A percentile compares a stretch with the other conserved stretches of the same genome.
These are phyloP conservation scores for Solanum gracilifrons DNA, from an alignment of 257 asterid genomes.

Conservation along the genomic window DNA sequence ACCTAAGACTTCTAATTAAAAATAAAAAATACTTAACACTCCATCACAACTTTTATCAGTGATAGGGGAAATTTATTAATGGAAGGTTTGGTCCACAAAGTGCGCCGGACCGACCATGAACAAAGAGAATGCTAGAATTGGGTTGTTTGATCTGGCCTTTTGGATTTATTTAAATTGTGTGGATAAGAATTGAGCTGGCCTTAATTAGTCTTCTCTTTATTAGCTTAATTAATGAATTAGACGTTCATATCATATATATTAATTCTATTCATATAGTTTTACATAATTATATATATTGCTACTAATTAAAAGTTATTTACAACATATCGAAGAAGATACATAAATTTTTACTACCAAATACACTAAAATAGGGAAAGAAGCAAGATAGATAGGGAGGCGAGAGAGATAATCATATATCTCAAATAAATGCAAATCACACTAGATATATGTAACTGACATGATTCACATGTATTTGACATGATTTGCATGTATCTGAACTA, in stretches of 20 bases:
- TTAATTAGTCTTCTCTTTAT: background rate
- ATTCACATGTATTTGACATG: too few species aligned
- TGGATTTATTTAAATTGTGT: background rate
- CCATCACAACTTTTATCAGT: background rate
- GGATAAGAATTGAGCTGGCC: background rate
- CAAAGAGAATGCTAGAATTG: background rate
- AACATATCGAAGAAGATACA: background rate
- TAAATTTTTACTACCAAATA: background rate
- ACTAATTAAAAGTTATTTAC: too few species aligned
- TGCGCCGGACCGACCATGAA: background rate
- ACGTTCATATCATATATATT: too few species aligned
- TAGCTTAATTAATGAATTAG: background rate
- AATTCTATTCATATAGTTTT: too few species aligned
- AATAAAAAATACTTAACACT: too few species aligned
- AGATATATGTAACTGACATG: too few species aligned
- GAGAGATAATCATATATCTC: background rate
- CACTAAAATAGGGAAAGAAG: background rate
- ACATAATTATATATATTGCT: too few species aligned
- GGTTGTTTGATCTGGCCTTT: background rate
- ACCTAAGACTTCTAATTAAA: too few species aligned
- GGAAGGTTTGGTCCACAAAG: background rate
- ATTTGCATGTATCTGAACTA: background rate
- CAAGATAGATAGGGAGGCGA: background rate
- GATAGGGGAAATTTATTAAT: background rate
- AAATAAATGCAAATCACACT: background rate